These are phyloP conservation scores for Termitomyces sp. DNA, from an alignment of 768 basidiomycete species.

Conservation along the genomic window DNA sequence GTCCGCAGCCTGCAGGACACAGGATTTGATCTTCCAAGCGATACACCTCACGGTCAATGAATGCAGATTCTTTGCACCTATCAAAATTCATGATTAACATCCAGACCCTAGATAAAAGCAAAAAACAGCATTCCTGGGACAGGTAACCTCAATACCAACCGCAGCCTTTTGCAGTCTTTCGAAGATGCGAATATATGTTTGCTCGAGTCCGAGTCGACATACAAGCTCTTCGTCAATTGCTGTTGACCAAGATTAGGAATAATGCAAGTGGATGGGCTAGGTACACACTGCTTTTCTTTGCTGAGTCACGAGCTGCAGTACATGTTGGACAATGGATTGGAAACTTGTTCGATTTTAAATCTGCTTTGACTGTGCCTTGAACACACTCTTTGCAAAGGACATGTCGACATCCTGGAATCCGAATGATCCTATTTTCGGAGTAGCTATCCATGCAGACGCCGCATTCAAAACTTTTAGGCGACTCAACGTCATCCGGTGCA, in stretches of 20 bases:
- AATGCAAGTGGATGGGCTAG: background rate
- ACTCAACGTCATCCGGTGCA: background rate
- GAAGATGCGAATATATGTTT: slow-evolving; percentile 37
- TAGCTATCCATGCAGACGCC: slow-evolving; percentile 51
- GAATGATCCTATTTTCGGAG: slow-evolving; percentile 18
- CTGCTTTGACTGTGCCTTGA: slow-evolving; percentile 34
- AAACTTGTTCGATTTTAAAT: slow-evolving; percentile 51
- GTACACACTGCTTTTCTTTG: slow-evolving; percentile 1
- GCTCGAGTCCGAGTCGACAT: slow-evolving; percentile 40
- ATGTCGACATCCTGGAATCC: slow-evolving; percentile 39
- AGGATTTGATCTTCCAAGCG: slow-evolving; percentile 34
- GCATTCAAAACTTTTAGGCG: slow-evolving; percentile 28
- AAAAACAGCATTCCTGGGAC: slow-evolving; percentile 40
- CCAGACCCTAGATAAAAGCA: background rate
- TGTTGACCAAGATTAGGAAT: slow-evolving; percentile 21
- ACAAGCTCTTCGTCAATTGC: slow-evolving; percentile 39
- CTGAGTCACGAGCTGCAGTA: slow-evolving; percentile 20
- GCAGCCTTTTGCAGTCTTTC: slow-evolving; percentile 43
- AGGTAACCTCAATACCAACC: slow-evolving; percentile 42
- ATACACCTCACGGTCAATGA: slow-evolving; percentile 50
- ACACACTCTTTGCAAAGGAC: slow-evolving; percentile 54
- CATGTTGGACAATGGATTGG: slow-evolving; percentile 65
- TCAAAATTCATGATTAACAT: background rate
- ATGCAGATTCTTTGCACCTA: slow-evolving; percentile 48
- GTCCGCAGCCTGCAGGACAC: slow-evolving; percentile 49